These are phyloP conservation scores for Thelephora ganbajun DNA, from an alignment of 768 basidiomycete genomes.

Conservation along the genomic window DNA sequence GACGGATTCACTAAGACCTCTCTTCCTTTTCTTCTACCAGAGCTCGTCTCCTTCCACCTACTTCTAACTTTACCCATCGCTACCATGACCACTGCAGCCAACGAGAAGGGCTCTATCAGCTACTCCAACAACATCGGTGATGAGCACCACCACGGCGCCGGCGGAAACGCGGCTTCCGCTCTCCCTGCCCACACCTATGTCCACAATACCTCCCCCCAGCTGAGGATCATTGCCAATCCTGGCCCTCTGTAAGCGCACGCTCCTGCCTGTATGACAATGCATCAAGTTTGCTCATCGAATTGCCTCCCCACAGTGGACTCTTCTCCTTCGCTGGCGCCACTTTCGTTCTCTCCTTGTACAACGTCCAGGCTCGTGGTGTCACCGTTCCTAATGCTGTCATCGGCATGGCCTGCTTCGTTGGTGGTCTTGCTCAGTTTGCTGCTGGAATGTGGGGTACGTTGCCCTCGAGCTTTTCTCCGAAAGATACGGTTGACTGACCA, in stretches of 20 bases:
- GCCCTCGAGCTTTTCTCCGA: constrained; percentile 33
- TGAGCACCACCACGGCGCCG: too few species aligned
- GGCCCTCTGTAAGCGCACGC: constrained; percentile 31
- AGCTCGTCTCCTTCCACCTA: too few species aligned
- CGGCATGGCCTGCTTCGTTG: constrained; percentile 78
- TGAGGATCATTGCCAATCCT: constrained; percentile 39
- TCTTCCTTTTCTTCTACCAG: too few species aligned
- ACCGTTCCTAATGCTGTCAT: constrained; percentile 53
- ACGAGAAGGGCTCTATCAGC: too few species aligned
- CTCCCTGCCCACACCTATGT: constrained; percentile 6
- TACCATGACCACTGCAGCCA: too few species aligned
- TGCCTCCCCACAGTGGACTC: constrained; percentile 38
- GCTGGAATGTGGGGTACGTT: constrained; percentile 66
- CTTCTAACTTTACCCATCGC: too few species aligned
- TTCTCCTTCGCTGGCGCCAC: constrained; percentile 80
- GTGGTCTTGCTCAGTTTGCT: constrained; percentile 74
- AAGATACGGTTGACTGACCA: not conserved
- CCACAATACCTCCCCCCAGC: constrained; percentile 3
- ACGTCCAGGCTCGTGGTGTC: constrained; percentile 42
- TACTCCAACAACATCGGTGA: too few species aligned
- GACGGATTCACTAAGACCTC: too few species aligned
- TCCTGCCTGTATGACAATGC: not conserved
- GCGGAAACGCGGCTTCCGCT: constrained; percentile 1
- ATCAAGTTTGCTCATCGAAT: constrained; percentile 1
- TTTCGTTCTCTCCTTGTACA: constrained; percentile 65